A percentile compares a stretch with the other conserved stretches of the same genome.
These are phyloP conservation scores for Amanita brunnescens DNA, from an alignment of 768 basidiomycete genomes.

Conservation along the genomic window DNA sequence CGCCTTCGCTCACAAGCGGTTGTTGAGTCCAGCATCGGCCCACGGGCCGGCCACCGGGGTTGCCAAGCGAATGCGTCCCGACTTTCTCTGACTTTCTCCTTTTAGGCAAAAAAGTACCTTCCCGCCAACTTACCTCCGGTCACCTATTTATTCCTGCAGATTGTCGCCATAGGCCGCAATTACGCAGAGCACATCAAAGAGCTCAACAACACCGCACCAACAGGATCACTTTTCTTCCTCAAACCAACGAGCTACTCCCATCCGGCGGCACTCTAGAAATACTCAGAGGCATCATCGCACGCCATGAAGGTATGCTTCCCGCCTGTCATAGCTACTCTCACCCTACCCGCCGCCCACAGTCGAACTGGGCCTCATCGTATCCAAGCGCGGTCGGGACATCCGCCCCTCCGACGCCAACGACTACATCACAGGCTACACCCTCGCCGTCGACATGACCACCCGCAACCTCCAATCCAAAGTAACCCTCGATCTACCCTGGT, in stretches of 20 bases:
- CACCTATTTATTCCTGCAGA: conserved; percentile 31
- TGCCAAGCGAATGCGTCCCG: no score
- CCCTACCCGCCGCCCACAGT: conserved; percentile 28
- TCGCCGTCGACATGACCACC: conserved; percentile 95
- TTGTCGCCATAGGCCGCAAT: conserved; percentile 94
- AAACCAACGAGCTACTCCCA: conserved; percentile 86
- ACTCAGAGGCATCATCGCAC: conserved; percentile 72
- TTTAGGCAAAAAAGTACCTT: no score
- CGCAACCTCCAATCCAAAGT: conserved; percentile 91
- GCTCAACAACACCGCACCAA: conserved; percentile 79
- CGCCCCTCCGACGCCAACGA: conserved; percentile 57
- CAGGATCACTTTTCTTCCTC: conserved; percentile 97
- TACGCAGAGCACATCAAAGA: conserved; percentile 90
- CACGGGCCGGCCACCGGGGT: no score
- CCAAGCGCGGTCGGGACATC: conserved; percentile 80
- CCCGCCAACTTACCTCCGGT: no score
- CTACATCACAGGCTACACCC: conserved; percentile 88
- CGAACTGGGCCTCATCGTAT: conserved; percentile 95
- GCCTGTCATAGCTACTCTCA: no score
- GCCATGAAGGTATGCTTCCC: conserved; percentile 53
- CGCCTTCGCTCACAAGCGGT: no score
- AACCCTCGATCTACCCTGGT: conserved; percentile 93
- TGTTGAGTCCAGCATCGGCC: no score
- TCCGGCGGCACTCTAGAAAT: conserved; percentile 80
- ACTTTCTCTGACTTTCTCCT: no score